phyloP scores from a whole-genome alignment of 1,284 basidiomycete species.

The Cryptococcus sp. region DNA sequence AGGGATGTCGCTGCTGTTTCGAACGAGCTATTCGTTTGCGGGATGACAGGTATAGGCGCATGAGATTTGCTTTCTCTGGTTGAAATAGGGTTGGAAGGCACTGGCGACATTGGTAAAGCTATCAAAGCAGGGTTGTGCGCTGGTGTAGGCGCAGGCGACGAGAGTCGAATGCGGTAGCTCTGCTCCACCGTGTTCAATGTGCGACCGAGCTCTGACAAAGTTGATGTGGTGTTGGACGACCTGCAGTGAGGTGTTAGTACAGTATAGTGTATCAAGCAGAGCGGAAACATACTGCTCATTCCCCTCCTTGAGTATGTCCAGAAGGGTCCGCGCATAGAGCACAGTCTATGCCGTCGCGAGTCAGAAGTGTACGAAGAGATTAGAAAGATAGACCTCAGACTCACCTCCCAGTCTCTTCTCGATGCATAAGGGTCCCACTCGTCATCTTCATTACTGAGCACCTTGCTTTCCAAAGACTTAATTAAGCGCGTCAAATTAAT shows the following conservation, averaged over 20 bases:
- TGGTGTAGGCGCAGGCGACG: constrained; percentile 13
- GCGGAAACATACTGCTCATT: constrained; percentile 40
- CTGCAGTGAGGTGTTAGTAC: constrained; percentile 10
- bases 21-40: background rate
- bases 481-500: constrained; percentile 50
- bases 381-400: background rate
- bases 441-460: constrained; percentile 19
- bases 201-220: constrained; percentile 21
- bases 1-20: constrained; percentile 1
- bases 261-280: background rate
- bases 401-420: constrained; percentile 47
- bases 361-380: background rate
- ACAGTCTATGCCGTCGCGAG: constrained; percentile 29
- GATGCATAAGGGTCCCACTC: constrained; percentile 34
- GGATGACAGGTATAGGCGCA: background rate
- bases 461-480: constrained; percentile 32
- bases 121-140: constrained; percentile 18
- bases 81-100: constrained; percentile 6
- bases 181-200: constrained; percentile 23
- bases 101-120: constrained; percentile 13
- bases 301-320: constrained; percentile 31
- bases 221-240: constrained; percentile 23
- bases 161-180: constrained; percentile 6
- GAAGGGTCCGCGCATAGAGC: constrained; percentile 39
- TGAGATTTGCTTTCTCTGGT: background rate